Base-by-base conservation (phyloP, 2,329 filamentous ascomycete genomes). In the Chrysoporthe austroafricana region DNA sequence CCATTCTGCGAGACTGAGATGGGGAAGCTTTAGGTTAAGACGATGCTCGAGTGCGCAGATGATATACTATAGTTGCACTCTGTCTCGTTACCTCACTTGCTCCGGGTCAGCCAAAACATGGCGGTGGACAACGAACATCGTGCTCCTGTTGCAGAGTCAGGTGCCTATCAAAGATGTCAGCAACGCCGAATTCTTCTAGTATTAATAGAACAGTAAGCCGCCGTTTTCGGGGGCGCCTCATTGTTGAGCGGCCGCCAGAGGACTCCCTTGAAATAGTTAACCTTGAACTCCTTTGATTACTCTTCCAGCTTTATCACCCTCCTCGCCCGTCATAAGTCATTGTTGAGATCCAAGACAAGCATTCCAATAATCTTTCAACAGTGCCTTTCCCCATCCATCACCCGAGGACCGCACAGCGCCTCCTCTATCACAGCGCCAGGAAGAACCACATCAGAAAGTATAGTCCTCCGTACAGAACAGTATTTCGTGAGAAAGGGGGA, bases 1-100 rank as follows among this genome's bases (percentile, higher is more conserved):
- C 68, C 1, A 64, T 69, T 3, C 50, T 69, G 61, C 65, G 68
- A 2, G 68, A 48, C 44, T 63, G 62, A 63, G 36, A 26, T 11
- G 26, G 34, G 7, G n/a, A 8, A 13, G 44, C 11, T 9, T 3
- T 11, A 21, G 43, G 8, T 13, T 21, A 43, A 63, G n/a, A 34
- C 32, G 34, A 60, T 43, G n/a, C 26, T n/a, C 3, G 54, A 39
- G 9, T 9, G 21, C 9, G 9, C 9, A 39, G 32, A 14, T n/a
- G 7, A 18, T 13, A 21, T 11, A 18, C 18, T 21, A 58, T 39
- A 9, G 34, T 16, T 9, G 56, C 56, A 13, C 34, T 16, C 56
- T n/a, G 56, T 18, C 56, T 58, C 34, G 32, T 3, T 50, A 11
- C 26, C 16, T 57, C 14, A n/a, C 54, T 18, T 57, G 11, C 48